phyloP scores from a whole-genome alignment of 1,284 basidiomycete species.

The Cerrena zonata region DNA sequence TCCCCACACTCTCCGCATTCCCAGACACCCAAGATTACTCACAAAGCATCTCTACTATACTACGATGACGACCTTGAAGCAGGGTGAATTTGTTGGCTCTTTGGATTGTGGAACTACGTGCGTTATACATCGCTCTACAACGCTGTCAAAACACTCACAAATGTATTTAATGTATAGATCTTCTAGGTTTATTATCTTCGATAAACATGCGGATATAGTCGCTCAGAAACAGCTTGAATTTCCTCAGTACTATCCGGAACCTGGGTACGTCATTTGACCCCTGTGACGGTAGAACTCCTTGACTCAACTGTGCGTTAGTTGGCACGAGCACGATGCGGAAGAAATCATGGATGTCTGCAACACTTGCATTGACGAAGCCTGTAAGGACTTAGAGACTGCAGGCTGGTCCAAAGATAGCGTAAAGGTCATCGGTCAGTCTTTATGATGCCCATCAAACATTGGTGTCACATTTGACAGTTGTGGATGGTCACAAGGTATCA shows the following conservation, averaged over 20 bases:
- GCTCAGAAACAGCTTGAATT: slow-evolving; percentile 87
- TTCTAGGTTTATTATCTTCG: slow-evolving; percentile 90
- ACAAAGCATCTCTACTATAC: slow-evolving; percentile 9
- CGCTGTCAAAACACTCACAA: background rate
- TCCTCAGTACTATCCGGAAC: slow-evolving; percentile 84
- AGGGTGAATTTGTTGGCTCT: slow-evolving; percentile 79
- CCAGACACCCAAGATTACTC: slow-evolving; percentile 2
- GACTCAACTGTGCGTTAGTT: slow-evolving; percentile 40
- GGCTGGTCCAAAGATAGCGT: slow-evolving; percentile 77
- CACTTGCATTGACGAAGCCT: slow-evolving; percentile 71
- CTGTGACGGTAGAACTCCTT: background rate
- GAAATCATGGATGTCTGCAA: slow-evolving; percentile 80
- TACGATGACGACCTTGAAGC: slow-evolving; percentile 40
- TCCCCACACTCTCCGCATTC: slow-evolving; percentile 4
- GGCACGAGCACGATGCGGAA: slow-evolving; percentile 92
- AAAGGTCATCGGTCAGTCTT: slow-evolving; percentile 78
- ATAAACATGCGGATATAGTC: slow-evolving; percentile 83
- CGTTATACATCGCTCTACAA: slow-evolving; percentile 27
- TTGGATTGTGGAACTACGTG: slow-evolving; percentile 92
- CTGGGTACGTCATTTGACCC: slow-evolving; percentile 52
- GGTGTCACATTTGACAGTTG: slow-evolving; percentile 8
- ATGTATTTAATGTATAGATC: slow-evolving; percentile 50
- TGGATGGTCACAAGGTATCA: slow-evolving; percentile 62
- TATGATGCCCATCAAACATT: slow-evolving; percentile 4
- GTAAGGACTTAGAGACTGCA: slow-evolving; percentile 65